Percentiles rank a stretch among this genome's conserved stretches.
These are phyloP conservation scores for Irpex lacteus DNA, from an alignment of 1,284 basidiomycete species.

Conservation along the genomic window DNA sequence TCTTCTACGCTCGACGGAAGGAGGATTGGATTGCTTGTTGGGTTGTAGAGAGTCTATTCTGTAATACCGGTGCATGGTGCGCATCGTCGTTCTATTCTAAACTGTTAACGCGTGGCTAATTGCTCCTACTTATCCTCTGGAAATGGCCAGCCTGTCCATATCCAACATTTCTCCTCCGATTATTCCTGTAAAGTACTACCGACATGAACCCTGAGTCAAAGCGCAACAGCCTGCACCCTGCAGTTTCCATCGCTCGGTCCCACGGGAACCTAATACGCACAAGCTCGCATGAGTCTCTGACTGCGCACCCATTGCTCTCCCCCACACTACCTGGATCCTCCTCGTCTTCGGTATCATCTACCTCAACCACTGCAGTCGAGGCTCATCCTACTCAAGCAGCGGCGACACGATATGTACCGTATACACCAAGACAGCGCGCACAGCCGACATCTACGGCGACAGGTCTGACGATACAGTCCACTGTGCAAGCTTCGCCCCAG, in stretches of 20 bases:
- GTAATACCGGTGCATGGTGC: no score
- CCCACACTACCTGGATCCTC: constrained; percentile 31
- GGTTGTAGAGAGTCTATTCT: no score
- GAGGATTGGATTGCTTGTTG: no score
- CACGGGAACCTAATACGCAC: constrained; percentile 41
- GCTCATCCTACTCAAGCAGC: constrained; percentile 21
- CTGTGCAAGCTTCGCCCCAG: constrained; percentile 36
- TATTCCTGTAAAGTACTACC: neutral
- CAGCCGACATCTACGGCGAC: constrained; percentile 51
- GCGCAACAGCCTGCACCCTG: constrained; percentile 42
- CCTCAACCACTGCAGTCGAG: constrained; percentile 15
- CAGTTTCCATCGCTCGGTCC: constrained; percentile 51
- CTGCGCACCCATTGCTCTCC: constrained; percentile 63
- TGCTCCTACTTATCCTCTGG: neutral
- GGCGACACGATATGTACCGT: constrained; percentile 48
- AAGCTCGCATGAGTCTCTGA: constrained; percentile 52
- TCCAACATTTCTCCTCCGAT: neutral
- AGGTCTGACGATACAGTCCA: constrained; percentile 38
- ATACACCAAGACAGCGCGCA: constrained; percentile 53
- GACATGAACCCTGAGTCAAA: constrained; percentile 11
- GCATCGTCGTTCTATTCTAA: no score
- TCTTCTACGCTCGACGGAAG: no score
- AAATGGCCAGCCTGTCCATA: neutral
- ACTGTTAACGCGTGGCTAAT: no score
- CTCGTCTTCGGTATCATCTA: constrained; percentile 18